Base-by-base conservation (phyloP, 768 basidiomycete species). In the Candolleomyces efflorescens region DNA sequence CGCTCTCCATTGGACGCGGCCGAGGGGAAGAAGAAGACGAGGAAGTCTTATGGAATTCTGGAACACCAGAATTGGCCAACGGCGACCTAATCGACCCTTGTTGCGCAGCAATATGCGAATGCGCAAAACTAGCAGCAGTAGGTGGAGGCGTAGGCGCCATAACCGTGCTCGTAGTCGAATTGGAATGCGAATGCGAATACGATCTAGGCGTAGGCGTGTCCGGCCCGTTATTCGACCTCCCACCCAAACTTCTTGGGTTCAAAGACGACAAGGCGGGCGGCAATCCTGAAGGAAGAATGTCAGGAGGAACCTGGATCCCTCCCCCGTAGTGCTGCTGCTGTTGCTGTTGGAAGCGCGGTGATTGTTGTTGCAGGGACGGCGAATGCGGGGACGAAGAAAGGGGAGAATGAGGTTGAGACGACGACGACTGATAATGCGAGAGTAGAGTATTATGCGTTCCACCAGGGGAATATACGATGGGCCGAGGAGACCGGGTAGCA, bases 151-250 rank as follows among this genome's bases (percentile, higher is more conserved):
- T 64, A 13, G 69, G 70, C 32, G 66, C 65, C 1, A 60, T 64
- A 53, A 73, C 69, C 53, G 53, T 49, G 38, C n/a, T n/a, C n/a
- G 44, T 52, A n/a, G 81, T 84, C 4, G 79, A 71, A 58, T 70
- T 77, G 4, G 82, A 83, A 41, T 76, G 73, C 17, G 79, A 74
- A 63, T 84, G 82, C 27, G 73, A 63, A 56, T 72, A 72, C 41
- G 68, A 68, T 0, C 67, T 60, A 37, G 78, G 78, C 5, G 77
- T 79, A 4, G 77, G 77, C 17, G 77, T 79, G 32, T 73, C 73
- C 3, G 73, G 75, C 44, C 78, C 74, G n/a, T 64, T 62, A 15
- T 65, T 69, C 7, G 67, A 65, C 49, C 66, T 63, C 36, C 64
- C 71, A 36, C 55, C 62, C 52, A 61, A 53, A 54, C 64, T 57